Base-by-base conservation (phyloP, 1,139 yeast species). In the Nakaseomyces nivariensis region DNA sequence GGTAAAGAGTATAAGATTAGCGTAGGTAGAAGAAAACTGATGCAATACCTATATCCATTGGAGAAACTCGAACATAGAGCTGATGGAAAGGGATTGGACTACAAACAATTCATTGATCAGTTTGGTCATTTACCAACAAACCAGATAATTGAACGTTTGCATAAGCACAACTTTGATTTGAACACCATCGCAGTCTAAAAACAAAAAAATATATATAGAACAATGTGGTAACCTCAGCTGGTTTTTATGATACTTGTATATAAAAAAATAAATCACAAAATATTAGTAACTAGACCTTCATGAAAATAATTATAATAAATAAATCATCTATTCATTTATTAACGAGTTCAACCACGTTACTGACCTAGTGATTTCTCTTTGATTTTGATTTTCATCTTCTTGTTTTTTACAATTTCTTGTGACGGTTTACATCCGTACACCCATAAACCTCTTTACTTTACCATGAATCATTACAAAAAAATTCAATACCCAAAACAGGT, bases 1-100 rank as follows among this genome's bases (percentile, higher is more conserved):
- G 79, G 75, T 22, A 51, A 69, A 45, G 76, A 79, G 42, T 67
- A 76, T 56, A 69, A 74, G 55, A 66, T 86, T 53, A 71, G 70
- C 5, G 82, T 77, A 37, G 90, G 92, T 43, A 80, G 80, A 66
- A 76, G 85, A 61, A 78, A 73, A 61, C 70, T 88, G 46, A 67
- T 86, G 55, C 68, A 73, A 43, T 70, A 67, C 49, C 72, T 85
- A 58, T 82, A 71, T 62, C 77, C 79, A 31, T 71, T 71, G 51
- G 82, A 73, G 54, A 74, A 63, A 67, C 55, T 61, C 50, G 74
- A 72, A 63, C 72, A 68, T 67, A 73, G 69, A 64, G 75, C 70
- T 61, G 74, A 60, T 41, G 69, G 68, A 55, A 72, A 72, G 48
- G 69, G 71, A 1, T 57, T 81, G 10, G 64, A 71, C 29, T 76